A percentile compares a stretch with the other conserved stretches of the same genome.
Evolutionary conservation across 495 filamentous ascomycete genomes (phyloP).

Genomic region (Cercophora scortea): DNA sequence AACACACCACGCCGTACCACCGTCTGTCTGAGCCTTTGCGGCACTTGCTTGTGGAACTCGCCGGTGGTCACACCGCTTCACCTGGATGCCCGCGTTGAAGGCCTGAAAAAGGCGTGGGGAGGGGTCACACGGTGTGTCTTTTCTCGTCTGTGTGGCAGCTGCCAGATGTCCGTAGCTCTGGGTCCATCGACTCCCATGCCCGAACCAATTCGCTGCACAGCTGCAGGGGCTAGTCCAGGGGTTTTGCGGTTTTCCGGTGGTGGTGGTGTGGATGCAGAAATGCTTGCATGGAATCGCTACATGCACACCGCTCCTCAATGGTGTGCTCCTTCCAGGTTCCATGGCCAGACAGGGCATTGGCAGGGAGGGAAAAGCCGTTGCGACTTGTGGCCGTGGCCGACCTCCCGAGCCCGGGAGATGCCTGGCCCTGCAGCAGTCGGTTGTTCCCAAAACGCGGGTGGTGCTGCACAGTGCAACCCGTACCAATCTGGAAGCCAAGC

Average conservation of each 20-base stretch:
- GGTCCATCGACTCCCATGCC: slow-evolving; percentile 2
- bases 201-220: slow-evolving; percentile 12
- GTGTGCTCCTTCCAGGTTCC: background rate
- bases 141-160: slow-evolving; percentile 2
- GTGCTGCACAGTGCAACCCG: no score
- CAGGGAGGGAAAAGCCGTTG: slow-evolving; percentile 7
- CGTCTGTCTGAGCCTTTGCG: no score
- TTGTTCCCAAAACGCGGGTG: no score
- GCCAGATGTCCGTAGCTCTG: slow-evolving; percentile 5
- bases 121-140: background rate
- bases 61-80: background rate
- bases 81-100: background rate
- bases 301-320: slow-evolving; percentile 1
- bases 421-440: slow-evolving; percentile 4
- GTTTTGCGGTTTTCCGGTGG: no score
- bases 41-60: background rate
- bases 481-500: no score
- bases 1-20: background rate
- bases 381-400: background rate
- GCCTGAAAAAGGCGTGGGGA: no score
- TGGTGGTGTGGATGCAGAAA: background rate
- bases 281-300: background rate
- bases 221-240: background rate
- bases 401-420: background rate
- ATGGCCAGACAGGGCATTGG: background rate